Evolutionary conservation across 345 rosid species (phyloP), one percentile per base, ranked within the genome.

Genomic region (Eucalyptus fibrosa): DNA sequence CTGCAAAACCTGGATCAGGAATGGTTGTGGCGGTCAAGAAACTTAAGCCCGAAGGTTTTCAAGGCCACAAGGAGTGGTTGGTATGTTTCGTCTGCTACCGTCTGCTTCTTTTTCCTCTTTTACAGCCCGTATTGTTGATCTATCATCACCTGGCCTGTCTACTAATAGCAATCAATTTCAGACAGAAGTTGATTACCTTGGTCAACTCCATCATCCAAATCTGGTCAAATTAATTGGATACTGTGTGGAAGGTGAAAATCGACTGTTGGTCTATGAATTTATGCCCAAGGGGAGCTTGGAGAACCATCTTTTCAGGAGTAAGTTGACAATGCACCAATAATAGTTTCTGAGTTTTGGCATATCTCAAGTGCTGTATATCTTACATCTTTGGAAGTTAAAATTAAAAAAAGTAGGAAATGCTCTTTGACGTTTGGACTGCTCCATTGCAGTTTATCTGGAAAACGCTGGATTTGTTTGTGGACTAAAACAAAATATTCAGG

Each of bases 61-160:
- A 98, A 91, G 99, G 99, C 82, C 99, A 98, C 93, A 97, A 98
- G 90, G 99, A 98, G 94, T 98, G 99, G 99, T 85, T 98, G 99
- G 99, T 98, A 90, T 56, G 91, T 94, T 86, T 62, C 26, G 3
- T 89, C 65, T 91, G 19, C 59, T 15, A 23, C 65, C 32, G 72
- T 82, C 51, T 62, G 50, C 90, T 67, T 65, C 45, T 80, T 69
- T 87, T 91, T 51, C 45, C 50, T 88, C 80, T 30, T 49, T n/a
- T 18, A 50, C 59, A 15, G 49, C 40, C 32, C 30, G 24, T 87
- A 44, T 12, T 40, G 45, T 59, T 87, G 81, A 24, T 60, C 65
- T 47, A 86, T 86, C 40, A 86, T 86, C 40, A n/a, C 87, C 55
- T 86, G 51, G 24, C 26, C 56, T 47, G 53, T 45, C 21, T 28